These are phyloP conservation scores for Tylopilus intermedius DNA, from an alignment of 768 basidiomycete genomes.

Conservation along the genomic window DNA sequence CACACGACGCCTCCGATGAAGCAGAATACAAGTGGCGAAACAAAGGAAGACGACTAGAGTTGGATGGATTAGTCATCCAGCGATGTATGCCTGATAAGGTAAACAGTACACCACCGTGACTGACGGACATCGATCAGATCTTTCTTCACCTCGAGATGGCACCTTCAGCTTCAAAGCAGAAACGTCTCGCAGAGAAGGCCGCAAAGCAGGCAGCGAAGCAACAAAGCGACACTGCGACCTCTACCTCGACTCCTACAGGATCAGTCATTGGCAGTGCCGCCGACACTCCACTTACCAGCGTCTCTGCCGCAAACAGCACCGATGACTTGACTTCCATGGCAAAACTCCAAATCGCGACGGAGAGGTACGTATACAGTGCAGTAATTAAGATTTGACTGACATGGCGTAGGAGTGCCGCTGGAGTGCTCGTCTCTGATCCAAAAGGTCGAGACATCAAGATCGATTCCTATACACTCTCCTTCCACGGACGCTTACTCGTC, in stretches of 20 bases:
- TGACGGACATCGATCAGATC: neutral
- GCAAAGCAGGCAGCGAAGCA: constrained; percentile 69
- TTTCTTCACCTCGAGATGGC: constrained; percentile 43
- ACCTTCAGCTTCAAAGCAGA: constrained; percentile 83
- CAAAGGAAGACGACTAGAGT: neutral
- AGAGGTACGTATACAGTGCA: constrained; percentile 51
- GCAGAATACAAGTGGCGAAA: too few species aligned
- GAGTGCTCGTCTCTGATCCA: constrained; percentile 87
- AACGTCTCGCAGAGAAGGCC: constrained; percentile 91
- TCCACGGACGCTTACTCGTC: constrained; percentile 87
- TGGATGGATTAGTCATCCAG: constrained; percentile 25
- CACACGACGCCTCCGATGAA: too few species aligned
- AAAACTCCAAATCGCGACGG: constrained; percentile 83
- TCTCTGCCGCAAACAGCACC: constrained; percentile 72
- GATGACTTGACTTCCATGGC: constrained; percentile 86
- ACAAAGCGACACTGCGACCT: constrained; percentile 38
- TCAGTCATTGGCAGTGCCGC: constrained; percentile 59
- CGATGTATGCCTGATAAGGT: constrained; percentile 16
- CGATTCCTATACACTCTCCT: constrained; percentile 90
- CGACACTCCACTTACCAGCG: constrained; percentile 78
- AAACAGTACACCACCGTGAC: neutral
- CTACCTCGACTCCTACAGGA: constrained; percentile 58
- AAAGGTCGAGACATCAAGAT: constrained; percentile 98
- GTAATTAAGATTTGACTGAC: constrained; percentile 1
- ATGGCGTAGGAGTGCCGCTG: constrained; percentile 69